Base-by-base conservation (phyloP, 2,329 filamentous ascomycete species). In the Pseudopithomyces maydicus region DNA sequence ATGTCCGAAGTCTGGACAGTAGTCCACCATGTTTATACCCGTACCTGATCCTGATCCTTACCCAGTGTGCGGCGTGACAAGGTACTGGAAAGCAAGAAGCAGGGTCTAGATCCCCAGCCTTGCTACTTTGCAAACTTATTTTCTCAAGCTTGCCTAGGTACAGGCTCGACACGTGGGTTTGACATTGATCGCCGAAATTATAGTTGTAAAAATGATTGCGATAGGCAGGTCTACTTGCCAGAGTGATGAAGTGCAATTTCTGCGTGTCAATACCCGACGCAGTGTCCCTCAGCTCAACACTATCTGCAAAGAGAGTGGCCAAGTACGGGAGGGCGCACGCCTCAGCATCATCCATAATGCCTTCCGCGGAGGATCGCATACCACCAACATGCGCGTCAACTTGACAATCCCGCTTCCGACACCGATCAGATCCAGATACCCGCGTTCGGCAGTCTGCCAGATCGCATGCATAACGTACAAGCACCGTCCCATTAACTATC, bases 311-410 rank as follows among this genome's bases (percentile, higher is more conserved):
- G 14, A 17, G 19, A 36, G 35, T n/a, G 35, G 11, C 12, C 35
- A 36, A 5, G 26, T 5, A 8, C n/a, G 35, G 33, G n/a, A 3
- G 19, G 33, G 19, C 46, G 33, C 43, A 46, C 23, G 48, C 48
- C 48, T 42, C 38, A 19, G 48, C 48, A 51, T 51, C 48, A 51
- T 51, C 17, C 38, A 42, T 51, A 38, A 8, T 51, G 11, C 17
- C 48, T 8, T 51, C 38, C 48, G 48, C 48, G 48, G 48, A 42
- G n/a, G 5, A 12, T 42, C n/a, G 26, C 23, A 15, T 19, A n/a
- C 26, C 19, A 14, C 33, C 39, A 26, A 15, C 47, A 41, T 33
- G 48, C 48, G 42, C 10, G 26, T 51, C 38, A 35, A 42, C 11
- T 15, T 2, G 14, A 29, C 14, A 14, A 51, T 33, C 36, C 48